These are phyloP conservation scores for Lavandula angustifolia DNA, from an alignment of 257 asterid species.

Conservation along the genomic window DNA sequence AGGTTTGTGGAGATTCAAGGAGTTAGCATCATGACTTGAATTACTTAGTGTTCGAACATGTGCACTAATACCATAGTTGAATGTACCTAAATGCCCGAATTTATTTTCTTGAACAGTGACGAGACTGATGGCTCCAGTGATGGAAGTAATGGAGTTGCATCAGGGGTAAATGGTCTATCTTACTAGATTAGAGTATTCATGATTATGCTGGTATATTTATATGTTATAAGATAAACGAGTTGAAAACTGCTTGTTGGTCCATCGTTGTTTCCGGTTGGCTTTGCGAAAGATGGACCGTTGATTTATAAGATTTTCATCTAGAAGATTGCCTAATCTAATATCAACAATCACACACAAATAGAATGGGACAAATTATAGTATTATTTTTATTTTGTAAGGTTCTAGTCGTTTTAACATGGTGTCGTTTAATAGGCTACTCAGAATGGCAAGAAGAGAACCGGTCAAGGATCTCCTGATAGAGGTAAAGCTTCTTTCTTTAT, in stretches of 20 bases:
- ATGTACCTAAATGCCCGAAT: constrained; percentile 16
- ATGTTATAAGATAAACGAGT: too few species aligned
- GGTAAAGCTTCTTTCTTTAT: constrained; percentile 43
- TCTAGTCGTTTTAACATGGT: constrained; percentile 8
- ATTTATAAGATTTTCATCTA: too few species aligned
- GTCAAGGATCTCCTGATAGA: constrained; percentile 55
- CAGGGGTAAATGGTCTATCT: constrained; percentile 37
- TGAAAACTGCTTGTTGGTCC: neutral
- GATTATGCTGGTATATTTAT: too few species aligned
- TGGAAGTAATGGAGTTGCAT: constrained; percentile 64
- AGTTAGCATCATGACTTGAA: neutral
- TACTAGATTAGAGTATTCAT: too few species aligned
- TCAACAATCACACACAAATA: too few species aligned
- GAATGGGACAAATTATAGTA: too few species aligned
- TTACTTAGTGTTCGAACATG: too few species aligned
- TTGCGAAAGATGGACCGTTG: too few species aligned
- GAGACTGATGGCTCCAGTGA: constrained; percentile 74
- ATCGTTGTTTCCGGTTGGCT: too few species aligned
- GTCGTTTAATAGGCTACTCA: constrained; percentile 45
- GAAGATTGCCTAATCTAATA: too few species aligned
- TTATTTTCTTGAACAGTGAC: constrained; percentile 47
- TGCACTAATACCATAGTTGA: too few species aligned
- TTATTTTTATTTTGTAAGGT: too few species aligned
- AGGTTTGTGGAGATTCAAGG: constrained; percentile 53
- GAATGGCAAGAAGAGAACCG: constrained; percentile 59